Base-by-base conservation (phyloP, 192 early-diverging fungal species). In the Rhizophagus clarus region DNA sequence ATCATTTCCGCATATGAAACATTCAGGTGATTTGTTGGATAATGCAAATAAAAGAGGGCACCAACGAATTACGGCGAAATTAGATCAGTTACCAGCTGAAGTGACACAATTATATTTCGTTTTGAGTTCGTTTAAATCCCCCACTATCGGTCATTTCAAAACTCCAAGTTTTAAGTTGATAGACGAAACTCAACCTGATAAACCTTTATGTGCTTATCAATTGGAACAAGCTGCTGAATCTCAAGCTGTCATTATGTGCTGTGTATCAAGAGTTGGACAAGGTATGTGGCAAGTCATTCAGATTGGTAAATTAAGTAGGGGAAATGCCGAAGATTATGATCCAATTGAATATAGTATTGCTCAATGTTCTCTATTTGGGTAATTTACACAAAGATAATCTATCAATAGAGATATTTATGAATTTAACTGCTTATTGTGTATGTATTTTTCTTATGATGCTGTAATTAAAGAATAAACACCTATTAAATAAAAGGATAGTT, bases 21-120 rank as follows among this genome's bases (percentile, higher is more conserved):
- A 81, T 69, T 81, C 80, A 32, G 80, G 80, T 45, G 80, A 81
- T 34, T 42, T 76, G 6, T 68, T 81, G 74, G 61, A 81, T 60
- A 49, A 42, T 51, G 49, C 67, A 11, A 56, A 56, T 7, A 81
- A 69, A 61, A 68, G 11, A 68, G 80, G 80, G 77, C 49, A 40
- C 64, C 80, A 81, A 11, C 34, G 29, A 31, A 81, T 81, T n/a
- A 31, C 61, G 4, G 80, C 74, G 2, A 76, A 81, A 20, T 47
- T 81, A 12, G 80, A 74, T 49, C 47, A 81, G 34, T 60, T 81
- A 9, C 80, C 80, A 24, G 24, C 20, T 4, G 74, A 81, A 31
- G 80, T 81, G 8, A 73, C 61, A 4, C 74, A 76, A 29, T 61
- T 81, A 45, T 81, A 76, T 49, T 81, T 81, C 77, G 22, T 81